phyloP scores from a whole-genome alignment of 495 filamentous ascomycete genomes.

The Pyrenopolyporus hunteri region DNA sequence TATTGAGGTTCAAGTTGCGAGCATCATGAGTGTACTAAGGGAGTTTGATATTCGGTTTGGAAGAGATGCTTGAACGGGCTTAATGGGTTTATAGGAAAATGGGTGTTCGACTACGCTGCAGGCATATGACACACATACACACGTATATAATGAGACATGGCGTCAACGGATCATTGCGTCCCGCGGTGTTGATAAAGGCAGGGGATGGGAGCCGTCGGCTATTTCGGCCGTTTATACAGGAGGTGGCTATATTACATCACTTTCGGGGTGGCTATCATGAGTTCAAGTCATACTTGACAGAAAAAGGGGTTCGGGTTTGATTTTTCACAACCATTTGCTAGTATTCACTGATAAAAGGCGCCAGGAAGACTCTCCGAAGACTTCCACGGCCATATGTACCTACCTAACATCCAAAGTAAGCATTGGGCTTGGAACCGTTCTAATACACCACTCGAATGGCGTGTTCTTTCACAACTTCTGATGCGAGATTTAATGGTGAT shows the following conservation, averaged over 20 bases:
- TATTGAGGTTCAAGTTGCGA: slow-evolving; percentile 83
- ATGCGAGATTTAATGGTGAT: background rate
- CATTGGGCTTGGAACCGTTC: slow-evolving; percentile 17
- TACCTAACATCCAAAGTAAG: slow-evolving; percentile 3
- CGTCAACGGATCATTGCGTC: slow-evolving; percentile 23
- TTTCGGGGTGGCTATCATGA: background rate
- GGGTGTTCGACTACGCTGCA: background rate
- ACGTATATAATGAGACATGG: slow-evolving; percentile 22
- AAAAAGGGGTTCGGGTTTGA: background rate
- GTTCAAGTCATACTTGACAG: slow-evolving; percentile 1
- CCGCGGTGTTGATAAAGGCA: slow-evolving; percentile 16
- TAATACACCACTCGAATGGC: slow-evolving; percentile 14
- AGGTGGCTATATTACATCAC: slow-evolving; percentile 11
- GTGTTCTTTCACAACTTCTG: background rate
- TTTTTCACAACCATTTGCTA: slow-evolving; percentile 7
- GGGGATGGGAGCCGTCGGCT: background rate
- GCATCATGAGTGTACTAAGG: slow-evolving; percentile 83
- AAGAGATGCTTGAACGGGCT: slow-evolving; percentile 32
- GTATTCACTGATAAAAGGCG: background rate
- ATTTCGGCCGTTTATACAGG: slow-evolving; percentile 3
- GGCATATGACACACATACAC: slow-evolving; percentile 6
- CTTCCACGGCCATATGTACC: slow-evolving; percentile 1
- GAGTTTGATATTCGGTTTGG: slow-evolving; percentile 83
- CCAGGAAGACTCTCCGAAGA: background rate
- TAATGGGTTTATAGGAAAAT: background rate